Conservation (phyloP, 768 basidiomycete genomes). For the Neoboletus brunneissimus region DNA sequence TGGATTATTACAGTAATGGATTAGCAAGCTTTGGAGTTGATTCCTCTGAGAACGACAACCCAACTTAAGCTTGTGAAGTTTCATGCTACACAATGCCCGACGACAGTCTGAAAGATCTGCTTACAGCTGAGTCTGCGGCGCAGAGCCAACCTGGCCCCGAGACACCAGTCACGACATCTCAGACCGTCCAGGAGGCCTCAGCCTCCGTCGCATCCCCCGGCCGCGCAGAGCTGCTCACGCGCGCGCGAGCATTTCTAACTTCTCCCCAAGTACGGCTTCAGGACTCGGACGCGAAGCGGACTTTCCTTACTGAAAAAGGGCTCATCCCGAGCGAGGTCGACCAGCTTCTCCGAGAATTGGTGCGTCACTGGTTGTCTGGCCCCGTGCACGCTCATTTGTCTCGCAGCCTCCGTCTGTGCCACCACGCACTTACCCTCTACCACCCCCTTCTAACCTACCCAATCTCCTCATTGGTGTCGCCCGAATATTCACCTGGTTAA, state of each 20-base stretch:
- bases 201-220: conserved; percentile 11
- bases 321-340: conserved; percentile 60
- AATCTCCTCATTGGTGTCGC: conserved; percentile 59
- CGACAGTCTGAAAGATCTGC: conserved; percentile 6
- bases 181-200: conserved; percentile 1
- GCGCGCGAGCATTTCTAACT: conserved; percentile 61
- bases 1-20: too few species aligned
- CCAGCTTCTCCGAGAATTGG: conserved; percentile 52
- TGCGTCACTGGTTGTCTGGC: conserved; percentile 30
- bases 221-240: conserved; percentile 45
- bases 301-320: conserved; percentile 71
- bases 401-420: conserved; percentile 50
- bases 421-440: conserved; percentile 70
- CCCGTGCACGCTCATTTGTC: conserved; percentile 6
- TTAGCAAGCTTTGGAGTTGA: too few species aligned
- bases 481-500: conserved; percentile 63
- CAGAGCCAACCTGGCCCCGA: neutral
- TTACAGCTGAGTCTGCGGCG: neutral
- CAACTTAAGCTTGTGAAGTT: neutral
- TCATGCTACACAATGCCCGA: conserved; percentile 15
- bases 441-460: conserved; percentile 67
- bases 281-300: conserved; percentile 52
- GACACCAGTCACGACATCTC: neutral
- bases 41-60: neutral
- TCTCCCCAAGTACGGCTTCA: conserved; percentile 66